Conservation (phyloP, 305 asterid species). For the Coffea humblotiana region DNA sequence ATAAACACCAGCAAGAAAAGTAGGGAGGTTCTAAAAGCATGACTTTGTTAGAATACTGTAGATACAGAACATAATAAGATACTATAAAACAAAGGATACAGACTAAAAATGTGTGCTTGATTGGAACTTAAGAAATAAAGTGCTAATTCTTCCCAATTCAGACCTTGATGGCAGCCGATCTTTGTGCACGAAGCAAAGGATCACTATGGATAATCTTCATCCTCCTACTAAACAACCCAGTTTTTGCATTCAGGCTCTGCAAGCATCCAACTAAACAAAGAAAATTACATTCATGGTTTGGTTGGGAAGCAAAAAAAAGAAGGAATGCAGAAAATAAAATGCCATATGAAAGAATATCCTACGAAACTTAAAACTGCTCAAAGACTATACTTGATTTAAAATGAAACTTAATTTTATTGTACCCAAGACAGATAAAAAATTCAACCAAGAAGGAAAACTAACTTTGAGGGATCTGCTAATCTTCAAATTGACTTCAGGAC, state of each 20-base stretch:
- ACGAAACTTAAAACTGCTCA: too few relatives aligned
- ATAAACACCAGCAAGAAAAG: neutral
- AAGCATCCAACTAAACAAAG: conserved; percentile 82
- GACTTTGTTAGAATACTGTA: neutral
- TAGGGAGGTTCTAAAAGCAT: neutral
- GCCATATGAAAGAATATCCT: neutral
- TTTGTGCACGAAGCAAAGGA: conserved; percentile 84
- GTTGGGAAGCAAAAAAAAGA: neutral
- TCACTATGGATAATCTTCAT: conserved; percentile 87
- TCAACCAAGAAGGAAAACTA: conserved; percentile 48
- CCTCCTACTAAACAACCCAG: conserved; percentile 83
- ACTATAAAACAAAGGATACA: neutral
- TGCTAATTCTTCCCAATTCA: neutral
- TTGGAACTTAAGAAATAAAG: neutral
- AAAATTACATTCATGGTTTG: conserved; percentile 50
- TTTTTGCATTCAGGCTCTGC: conserved; percentile 98
- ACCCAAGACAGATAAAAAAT: neutral
- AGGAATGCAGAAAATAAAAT: neutral
- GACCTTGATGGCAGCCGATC: conserved; percentile 96
- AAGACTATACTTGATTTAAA: neutral
- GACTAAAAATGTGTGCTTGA: neutral
- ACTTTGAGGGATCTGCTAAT: conserved; percentile 95
- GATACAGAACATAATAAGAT: neutral
- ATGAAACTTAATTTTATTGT: neutral
- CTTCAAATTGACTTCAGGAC: conserved; percentile 90